These are phyloP conservation scores for Botryosphaeria dothidea DNA, from an alignment of 2,329 filamentous ascomycete species.

Conservation along the genomic window DNA sequence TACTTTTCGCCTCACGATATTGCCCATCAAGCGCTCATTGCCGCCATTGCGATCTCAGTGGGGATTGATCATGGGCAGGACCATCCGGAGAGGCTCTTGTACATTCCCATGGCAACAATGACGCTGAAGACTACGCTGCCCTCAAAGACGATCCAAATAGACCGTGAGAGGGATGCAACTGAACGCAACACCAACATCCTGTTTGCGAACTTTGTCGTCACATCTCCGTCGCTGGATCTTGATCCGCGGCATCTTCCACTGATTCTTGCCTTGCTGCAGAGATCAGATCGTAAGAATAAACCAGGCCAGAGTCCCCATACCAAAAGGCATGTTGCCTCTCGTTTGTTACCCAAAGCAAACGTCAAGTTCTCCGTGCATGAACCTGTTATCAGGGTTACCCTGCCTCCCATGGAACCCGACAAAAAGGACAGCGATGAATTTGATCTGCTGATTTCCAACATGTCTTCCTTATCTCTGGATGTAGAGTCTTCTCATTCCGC, in stretches of 20 bases:
- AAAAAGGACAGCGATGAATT: conserved; percentile 73
- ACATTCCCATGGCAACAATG: conserved; percentile 96
- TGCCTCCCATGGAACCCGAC: conserved; percentile 70
- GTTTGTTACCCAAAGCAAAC: conserved; percentile 88
- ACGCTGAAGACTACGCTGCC: conserved; percentile 92
- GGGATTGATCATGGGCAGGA: conserved; percentile 89
- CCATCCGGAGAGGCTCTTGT: conserved; percentile 82
- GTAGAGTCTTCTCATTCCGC: conserved; percentile 93
- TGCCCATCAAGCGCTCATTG: conserved; percentile 90
- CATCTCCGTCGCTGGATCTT: conserved; percentile 90
- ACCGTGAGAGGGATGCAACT: conserved; percentile 67
- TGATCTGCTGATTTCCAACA: conserved; percentile 91
- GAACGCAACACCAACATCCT: conserved; percentile 95
- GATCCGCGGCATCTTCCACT: conserved; percentile 90
- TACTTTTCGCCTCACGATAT: conserved; percentile 93
- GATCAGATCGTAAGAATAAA: conserved; percentile 27
- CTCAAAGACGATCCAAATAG: conserved; percentile 86
- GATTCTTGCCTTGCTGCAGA: conserved; percentile 72
- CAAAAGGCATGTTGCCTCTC: conserved; percentile 71
- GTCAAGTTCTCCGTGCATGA: conserved; percentile 97
- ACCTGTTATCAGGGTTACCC: conserved; percentile 84
- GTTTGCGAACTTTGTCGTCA: conserved; percentile 94
- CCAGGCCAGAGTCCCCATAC: conserved; percentile 24
- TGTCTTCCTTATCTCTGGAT: conserved; percentile 90
- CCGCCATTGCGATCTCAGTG: conserved; percentile 87